These are phyloP conservation scores for Phytophthora quininea DNA, from an alignment of 352 stramenopile species.

Conservation along the genomic window DNA sequence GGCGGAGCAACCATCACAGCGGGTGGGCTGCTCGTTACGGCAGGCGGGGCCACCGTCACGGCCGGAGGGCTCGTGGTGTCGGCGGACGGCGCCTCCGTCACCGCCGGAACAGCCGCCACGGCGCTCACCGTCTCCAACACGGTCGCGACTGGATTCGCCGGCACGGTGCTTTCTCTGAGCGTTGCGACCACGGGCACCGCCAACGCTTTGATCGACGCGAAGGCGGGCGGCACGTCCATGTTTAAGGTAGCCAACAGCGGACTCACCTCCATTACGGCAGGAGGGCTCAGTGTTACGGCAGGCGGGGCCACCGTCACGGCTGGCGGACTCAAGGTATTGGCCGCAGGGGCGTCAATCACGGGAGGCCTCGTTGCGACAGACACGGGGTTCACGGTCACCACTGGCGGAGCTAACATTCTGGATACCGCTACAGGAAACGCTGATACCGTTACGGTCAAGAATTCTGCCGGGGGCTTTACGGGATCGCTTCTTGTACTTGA, in stretches of 20 bases:
- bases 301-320: not conserved
- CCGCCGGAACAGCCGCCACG: too few relatives aligned
- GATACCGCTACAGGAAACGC: not conserved
- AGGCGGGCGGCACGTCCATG: not conserved
- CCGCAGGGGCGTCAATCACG: not conserved
- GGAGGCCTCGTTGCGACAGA: conserved; percentile 17
- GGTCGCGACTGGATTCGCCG: too few relatives aligned
- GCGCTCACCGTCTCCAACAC: too few relatives aligned
- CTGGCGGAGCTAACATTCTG: conserved; percentile 1
- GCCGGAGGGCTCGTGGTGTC: too few relatives aligned
- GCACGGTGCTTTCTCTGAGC: too few relatives aligned
- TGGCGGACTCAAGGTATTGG: not conserved
- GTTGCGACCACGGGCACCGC: too few relatives aligned
- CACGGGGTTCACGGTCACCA: conserved; percentile 15
- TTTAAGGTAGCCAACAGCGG: not conserved
- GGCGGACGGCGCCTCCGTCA: too few relatives aligned
- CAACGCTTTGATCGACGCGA: too few relatives aligned
- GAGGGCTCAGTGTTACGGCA: not conserved
- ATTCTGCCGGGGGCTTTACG: not conserved
- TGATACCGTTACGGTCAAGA: conserved; percentile 9
- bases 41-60: too few relatives aligned
- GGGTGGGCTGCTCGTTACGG: too few relatives aligned
- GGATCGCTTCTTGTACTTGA: conserved; percentile 4
- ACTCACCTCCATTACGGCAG: not conserved
- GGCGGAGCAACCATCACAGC: too few relatives aligned